Evolutionary conservation across 164 flowering plant species (phyloP), one percentile per base, ranked within the genome.

Genomic region (Vitis riparia): DNA sequence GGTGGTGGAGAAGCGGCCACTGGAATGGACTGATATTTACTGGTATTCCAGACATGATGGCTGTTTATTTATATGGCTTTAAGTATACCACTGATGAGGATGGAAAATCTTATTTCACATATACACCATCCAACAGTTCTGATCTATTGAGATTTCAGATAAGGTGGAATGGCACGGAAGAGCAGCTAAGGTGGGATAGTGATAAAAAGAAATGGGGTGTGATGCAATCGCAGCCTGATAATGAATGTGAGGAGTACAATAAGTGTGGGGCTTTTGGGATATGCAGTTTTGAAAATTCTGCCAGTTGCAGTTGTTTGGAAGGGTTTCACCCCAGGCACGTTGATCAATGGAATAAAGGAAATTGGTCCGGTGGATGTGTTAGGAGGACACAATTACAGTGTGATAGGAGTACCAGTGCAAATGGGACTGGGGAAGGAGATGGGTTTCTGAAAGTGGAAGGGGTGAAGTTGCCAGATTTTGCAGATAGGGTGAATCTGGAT

Each of bases 1-100:
- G 86, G 58, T 49, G 48, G 16, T 91, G 97, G 97, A 78, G 93
- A 68, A 85, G 89, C 44, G 97, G 93, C 51, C 76, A 81, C 17
- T 91, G 91, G 89, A 74, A 80, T 66, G 78, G 79, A 0, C 63
- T 62, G 29, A 62, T 57, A 0, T 87, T 88, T 60, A 66, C 63
- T 0, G 89, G 97, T 6, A 57, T 86, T 5, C 88, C 87, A 0
- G 55, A 56, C 8, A 81, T 81, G 84, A 71, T 63, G 19, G 11
- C 75, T 13, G 62, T 59, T 1, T 83, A 64, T 55, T 51, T 72
- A 0, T 78, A 69, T 62, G 94, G 94, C 0, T 86, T 89, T 49
- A 77, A 57, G 68, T 66, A 85, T 11, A 14, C 61, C 3, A 59
- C 55, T 2, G 76, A 65, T 0, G 58, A 51, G 0, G 68, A 76